A percentile compares a stretch with the other conserved stretches of the same genome.
phyloP scores from a whole-genome alignment of 1,139 yeast genomes.

The Nematodospora anomalae region DNA sequence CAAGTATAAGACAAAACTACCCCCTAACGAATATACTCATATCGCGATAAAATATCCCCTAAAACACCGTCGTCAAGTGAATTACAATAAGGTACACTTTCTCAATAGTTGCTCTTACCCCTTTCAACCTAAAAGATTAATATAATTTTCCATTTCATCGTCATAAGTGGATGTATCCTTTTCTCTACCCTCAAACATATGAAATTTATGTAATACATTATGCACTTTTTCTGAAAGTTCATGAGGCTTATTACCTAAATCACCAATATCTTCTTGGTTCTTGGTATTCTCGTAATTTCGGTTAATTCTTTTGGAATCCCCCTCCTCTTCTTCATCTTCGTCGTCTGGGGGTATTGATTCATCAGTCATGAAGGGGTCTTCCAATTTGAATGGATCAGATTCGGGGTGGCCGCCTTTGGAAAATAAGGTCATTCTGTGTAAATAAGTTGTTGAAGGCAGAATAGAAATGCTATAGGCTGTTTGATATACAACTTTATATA shows the following conservation, averaged over 20 bases:
- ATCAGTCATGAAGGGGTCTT: conserved; percentile 8
- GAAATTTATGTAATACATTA: conserved; percentile 9
- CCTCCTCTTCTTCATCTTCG: not conserved
- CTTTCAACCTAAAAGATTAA: conserved; percentile 16
- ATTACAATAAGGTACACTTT: too few relatives aligned
- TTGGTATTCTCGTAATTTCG: not conserved
- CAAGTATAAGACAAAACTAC: too few relatives aligned
- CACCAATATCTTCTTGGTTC: not conserved
- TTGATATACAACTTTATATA: too few relatives aligned
- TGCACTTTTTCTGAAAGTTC: conserved; percentile 7
- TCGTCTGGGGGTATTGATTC: conserved; percentile 6
- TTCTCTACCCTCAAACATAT: conserved; percentile 11
- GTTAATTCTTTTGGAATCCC: not conserved
- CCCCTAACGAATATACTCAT: too few relatives aligned
- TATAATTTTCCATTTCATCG: conserved; percentile 15
- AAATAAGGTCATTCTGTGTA: not conserved
- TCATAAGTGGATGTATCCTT: conserved; percentile 6
- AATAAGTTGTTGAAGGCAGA: too few relatives aligned
- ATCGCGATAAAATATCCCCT: too few relatives aligned
- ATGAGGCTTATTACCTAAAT: not conserved
- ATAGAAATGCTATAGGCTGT: too few relatives aligned
- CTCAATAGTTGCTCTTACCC: too few relatives aligned
- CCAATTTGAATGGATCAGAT: conserved; percentile 4
- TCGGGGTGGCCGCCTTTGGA: conserved; percentile 2
- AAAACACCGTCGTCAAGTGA: conserved; percentile 5